A percentile compares a stretch with the other conserved stretches of the same genome.
Evolutionary conservation across 257 asterid genomes (phyloP).

Genomic region (Cinchona pubescens): DNA sequence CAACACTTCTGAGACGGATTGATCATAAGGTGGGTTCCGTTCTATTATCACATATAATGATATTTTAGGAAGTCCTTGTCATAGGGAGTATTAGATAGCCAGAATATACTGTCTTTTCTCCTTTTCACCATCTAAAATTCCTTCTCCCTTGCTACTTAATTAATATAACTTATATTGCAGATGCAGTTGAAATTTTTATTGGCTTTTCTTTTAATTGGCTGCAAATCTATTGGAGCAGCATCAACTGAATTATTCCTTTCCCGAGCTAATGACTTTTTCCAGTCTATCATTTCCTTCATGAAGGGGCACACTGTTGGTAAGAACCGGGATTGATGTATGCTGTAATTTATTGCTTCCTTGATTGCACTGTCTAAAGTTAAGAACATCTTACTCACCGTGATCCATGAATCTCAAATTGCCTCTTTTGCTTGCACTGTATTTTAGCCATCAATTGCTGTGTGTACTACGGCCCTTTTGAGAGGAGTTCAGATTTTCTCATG

Average conservation of each 20-base stretch:
- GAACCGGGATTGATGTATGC: slow-evolving; percentile 22
- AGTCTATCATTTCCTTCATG: slow-evolving; percentile 50
- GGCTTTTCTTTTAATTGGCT: slow-evolving; percentile 69
- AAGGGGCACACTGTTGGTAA: slow-evolving; percentile 49
- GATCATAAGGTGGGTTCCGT: slow-evolving; percentile 54
- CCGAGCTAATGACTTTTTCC: slow-evolving; percentile 54
- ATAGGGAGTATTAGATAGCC: not conserved
- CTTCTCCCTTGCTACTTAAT: slow-evolving; percentile 18
- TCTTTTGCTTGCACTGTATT: not conserved
- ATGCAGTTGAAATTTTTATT: slow-evolving; percentile 61
- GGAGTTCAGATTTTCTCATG: not conserved
- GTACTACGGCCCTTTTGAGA: not conserved
- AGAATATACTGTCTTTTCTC: not conserved
- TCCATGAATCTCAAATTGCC: not conserved
- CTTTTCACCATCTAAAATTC: not conserved
- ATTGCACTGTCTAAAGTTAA: not conserved
- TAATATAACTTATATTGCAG: slow-evolving; percentile 43
- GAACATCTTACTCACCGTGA: not conserved
- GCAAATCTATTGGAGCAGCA: slow-evolving; percentile 76
- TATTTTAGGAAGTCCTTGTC: slow-evolving; percentile 14
- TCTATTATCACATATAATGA: not conserved
- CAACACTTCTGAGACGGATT: slow-evolving; percentile 52
- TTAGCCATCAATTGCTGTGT: not conserved
- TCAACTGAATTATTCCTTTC: slow-evolving; percentile 62
- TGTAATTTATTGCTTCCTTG: not conserved